phyloP scores from a whole-genome alignment of 805 yeast species.

The Gaillardinia entomophila region DNA sequence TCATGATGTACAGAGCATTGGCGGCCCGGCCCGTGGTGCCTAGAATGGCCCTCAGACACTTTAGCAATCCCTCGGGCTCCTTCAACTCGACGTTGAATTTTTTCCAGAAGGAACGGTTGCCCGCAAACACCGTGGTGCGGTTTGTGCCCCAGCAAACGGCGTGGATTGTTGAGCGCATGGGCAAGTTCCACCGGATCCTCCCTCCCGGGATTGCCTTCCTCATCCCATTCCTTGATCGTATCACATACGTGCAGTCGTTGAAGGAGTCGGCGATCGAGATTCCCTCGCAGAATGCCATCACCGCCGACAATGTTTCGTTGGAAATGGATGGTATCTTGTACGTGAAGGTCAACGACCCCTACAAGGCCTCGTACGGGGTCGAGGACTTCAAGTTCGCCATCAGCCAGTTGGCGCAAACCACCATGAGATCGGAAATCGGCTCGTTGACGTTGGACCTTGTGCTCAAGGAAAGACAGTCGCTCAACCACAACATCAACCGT shows the following conservation, averaged over 20 bases:
- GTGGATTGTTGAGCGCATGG: constrained; percentile 90
- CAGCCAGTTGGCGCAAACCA: constrained; percentile 81
- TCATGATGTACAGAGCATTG: neutral
- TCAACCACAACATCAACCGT: constrained; percentile 68
- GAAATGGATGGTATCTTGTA: constrained; percentile 83
- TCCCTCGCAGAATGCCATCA: constrained; percentile 79
- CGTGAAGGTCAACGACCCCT: constrained; percentile 72
- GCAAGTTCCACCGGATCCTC: constrained; percentile 61
- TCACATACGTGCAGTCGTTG: constrained; percentile 74
- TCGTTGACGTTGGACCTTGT: constrained; percentile 76
- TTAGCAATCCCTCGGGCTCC: neutral
- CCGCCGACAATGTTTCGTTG: constrained; percentile 78
- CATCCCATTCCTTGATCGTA: constrained; percentile 67
- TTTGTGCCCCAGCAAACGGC: constrained; percentile 91
- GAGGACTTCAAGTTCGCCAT: constrained; percentile 86
- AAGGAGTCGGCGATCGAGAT: constrained; percentile 84
- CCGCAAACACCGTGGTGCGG: constrained; percentile 68
- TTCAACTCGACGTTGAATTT: constrained; percentile 32
- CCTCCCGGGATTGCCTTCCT: constrained; percentile 75
- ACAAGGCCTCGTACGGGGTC: constrained; percentile 82
- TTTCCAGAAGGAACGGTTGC: constrained; percentile 59
- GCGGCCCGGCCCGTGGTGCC: too few species aligned
- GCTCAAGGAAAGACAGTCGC: constrained; percentile 65
- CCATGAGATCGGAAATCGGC: constrained; percentile 88
- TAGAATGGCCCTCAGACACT: neutral